Evolutionary conservation across 192 early-diverging fungal species (phyloP).

Genomic region (Coemansia sp.): DNA sequence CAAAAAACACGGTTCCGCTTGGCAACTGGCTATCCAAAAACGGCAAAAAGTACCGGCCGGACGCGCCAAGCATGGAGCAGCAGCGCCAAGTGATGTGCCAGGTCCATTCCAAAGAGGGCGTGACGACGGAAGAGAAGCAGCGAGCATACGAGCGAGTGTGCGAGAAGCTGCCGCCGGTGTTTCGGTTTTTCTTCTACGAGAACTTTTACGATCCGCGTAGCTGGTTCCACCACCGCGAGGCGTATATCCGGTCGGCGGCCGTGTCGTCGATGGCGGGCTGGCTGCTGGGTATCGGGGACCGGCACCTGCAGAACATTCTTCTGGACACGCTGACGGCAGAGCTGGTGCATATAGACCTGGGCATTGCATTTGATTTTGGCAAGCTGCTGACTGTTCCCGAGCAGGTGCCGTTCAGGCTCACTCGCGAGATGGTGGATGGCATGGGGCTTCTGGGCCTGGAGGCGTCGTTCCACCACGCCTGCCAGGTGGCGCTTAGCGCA

Average conservation of each 20-base stretch:
- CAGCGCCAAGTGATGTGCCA: slow-evolving; percentile 29
- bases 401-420: slow-evolving; percentile 88
- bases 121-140: slow-evolving; percentile 58
- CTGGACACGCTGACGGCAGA: slow-evolving; percentile 79
- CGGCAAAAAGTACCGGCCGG: slow-evolving; percentile 55
- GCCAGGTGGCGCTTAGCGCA: slow-evolving; percentile 75
- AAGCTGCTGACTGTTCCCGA: slow-evolving; percentile 84
- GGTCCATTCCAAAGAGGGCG: slow-evolving; percentile 36
- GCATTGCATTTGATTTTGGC: slow-evolving; percentile 95
- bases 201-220: slow-evolving; percentile 64
- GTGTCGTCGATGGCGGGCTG: slow-evolving; percentile 84
- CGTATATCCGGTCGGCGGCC: slow-evolving; percentile 79
- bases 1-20: slow-evolving; percentile 70
- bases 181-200: slow-evolving; percentile 78
- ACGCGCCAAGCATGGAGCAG: slow-evolving; percentile 37
- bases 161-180: slow-evolving; percentile 56
- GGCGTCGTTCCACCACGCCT: slow-evolving; percentile 74
- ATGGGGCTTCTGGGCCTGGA: slow-evolving; percentile 81
- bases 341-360: slow-evolving; percentile 93
- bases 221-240: slow-evolving; percentile 72
- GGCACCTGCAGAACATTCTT: slow-evolving; percentile 91
- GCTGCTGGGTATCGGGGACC: slow-evolving; percentile 89
- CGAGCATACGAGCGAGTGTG: slow-evolving; percentile 56
- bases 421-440: slow-evolving; percentile 83
- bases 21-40: slow-evolving; percentile 68